Evolutionary conservation across 169 alveolate genomes (phyloP), one percentile per base, ranked within the genome.

Genomic region (Plasmodium gonderi): DNA sequence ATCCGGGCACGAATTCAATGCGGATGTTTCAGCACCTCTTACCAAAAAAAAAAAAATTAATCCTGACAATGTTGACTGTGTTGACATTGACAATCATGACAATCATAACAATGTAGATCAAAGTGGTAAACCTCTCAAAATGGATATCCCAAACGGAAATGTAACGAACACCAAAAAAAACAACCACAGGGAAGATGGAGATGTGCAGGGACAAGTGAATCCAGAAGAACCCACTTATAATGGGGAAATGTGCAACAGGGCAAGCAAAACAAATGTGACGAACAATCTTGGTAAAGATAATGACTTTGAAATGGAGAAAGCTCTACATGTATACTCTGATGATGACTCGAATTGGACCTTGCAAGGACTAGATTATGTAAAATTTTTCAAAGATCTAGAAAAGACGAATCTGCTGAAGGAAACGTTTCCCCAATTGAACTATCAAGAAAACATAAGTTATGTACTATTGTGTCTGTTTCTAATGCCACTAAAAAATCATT

Each of bases 361-460:
- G 64, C 60, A 85, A 36, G 92, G 92, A 20, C 54, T 85, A 45
- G 68, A 54, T 40, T 85, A 85, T 45, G 26, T 85, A 85, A 72
- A 75, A 85, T 85, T 85, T 85, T 85, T 85, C 60, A 85, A 85
- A 65, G 92, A 49, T 12, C 14, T 60, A 0, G 92, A 85, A 85
- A 82, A 67, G 60, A 72, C 42, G 67, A 45, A 85, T 14, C 49
- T 85, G 42, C 29, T 74, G 67, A 85, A 60, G 68, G 79, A 85
- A 23, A 60, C 38, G 65, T 85, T 85, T 31, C 29, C 11, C 47
- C 64, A 54, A 29, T 33, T 85, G 47, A n/a, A 85, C 20, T 85
- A 85, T 33, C 42, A 75, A 40, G 87, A 75, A 85, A 33, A 85
- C 44, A 8, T 85, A 33, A 72, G 45, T 78, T 54, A 74, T 33